Conservation (phyloP, 2,329 filamentous ascomycete genomes). For the Microcyclosporella mali region DNA sequence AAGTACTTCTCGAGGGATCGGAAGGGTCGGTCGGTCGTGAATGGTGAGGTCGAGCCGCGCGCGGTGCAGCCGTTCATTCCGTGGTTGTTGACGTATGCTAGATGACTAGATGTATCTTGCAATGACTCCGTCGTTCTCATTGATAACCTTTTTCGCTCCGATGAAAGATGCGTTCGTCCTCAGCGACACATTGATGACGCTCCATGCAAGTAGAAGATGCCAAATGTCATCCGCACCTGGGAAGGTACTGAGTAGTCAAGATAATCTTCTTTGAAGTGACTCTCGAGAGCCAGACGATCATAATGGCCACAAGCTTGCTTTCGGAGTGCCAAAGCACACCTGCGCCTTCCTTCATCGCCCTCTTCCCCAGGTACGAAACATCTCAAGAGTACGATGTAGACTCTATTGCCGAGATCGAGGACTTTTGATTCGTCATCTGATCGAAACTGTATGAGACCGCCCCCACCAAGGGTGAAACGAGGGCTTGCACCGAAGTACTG, state of each 20-base stretch:
- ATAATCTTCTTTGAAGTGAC: too few species aligned
- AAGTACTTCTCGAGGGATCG: conserved; percentile 17
- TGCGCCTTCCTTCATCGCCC: too few species aligned
- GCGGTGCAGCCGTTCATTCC: conserved; percentile 19
- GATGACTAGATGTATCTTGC: conserved; percentile 1
- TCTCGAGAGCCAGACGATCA: neutral
- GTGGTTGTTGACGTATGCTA: conserved; percentile 12
- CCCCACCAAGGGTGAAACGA: neutral
- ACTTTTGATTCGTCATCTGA: neutral
- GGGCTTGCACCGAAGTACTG: neutral
- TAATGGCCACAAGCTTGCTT: conserved; percentile 1
- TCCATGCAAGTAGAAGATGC: too few species aligned
- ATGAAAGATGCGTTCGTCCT: too few species aligned
- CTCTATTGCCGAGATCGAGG: neutral
- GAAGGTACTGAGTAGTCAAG: too few species aligned
- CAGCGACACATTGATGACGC: too few species aligned
- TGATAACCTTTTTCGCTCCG: too few species aligned
- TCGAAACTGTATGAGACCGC: neutral
- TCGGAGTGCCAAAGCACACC: neutral
- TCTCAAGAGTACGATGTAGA: too few species aligned
- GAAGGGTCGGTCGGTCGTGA: conserved; percentile 13
- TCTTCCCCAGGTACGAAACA: too few species aligned
- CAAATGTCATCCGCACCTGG: too few species aligned
- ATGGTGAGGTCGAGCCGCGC: conserved; percentile 13
- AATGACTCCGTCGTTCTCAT: too few species aligned